These are phyloP conservation scores for Fusarium praegraminearum DNA, from an alignment of 2,329 filamentous ascomycete genomes.

Conservation along the genomic window DNA sequence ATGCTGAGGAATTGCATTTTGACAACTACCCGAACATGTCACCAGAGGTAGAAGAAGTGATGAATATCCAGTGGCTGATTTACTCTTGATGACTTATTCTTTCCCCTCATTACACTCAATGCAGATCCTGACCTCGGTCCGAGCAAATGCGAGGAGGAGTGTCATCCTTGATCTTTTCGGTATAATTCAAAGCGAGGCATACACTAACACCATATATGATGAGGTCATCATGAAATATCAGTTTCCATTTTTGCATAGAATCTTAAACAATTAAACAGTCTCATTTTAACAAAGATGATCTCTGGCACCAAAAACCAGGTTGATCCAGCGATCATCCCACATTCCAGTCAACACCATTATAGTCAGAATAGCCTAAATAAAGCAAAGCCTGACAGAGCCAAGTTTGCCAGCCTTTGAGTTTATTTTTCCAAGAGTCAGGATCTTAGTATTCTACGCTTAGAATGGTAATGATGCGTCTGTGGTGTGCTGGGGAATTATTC, in stretches of 20 bases:
- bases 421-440: background rate
- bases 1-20: slow-evolving; percentile 15
- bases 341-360: slow-evolving; percentile 19
- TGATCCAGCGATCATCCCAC: slow-evolving; percentile 10
- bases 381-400: background rate
- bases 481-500: background rate
- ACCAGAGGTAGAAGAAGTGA: background rate
- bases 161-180: slow-evolving; percentile 25
- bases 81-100: slow-evolving; percentile 16
- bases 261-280: background rate
- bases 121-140: slow-evolving; percentile 16
- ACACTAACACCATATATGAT: background rate
- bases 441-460: background rate
- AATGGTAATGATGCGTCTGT: background rate
- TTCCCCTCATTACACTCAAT: slow-evolving; percentile 28
- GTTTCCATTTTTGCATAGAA: background rate
- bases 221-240: background rate
- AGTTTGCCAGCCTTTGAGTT: background rate
- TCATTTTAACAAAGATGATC: background rate
- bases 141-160: slow-evolving; percentile 16
- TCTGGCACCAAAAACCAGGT: background rate
- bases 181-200: slow-evolving; percentile 8
- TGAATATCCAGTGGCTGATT: background rate
- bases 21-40: background rate
- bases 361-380: slow-evolving; percentile 29